Percentiles rank a stretch among this genome's conserved stretches.
Evolutionary conservation across 2,329 filamentous ascomycete genomes (phyloP).

Genomic region (Calonectria fujianensis): DNA sequence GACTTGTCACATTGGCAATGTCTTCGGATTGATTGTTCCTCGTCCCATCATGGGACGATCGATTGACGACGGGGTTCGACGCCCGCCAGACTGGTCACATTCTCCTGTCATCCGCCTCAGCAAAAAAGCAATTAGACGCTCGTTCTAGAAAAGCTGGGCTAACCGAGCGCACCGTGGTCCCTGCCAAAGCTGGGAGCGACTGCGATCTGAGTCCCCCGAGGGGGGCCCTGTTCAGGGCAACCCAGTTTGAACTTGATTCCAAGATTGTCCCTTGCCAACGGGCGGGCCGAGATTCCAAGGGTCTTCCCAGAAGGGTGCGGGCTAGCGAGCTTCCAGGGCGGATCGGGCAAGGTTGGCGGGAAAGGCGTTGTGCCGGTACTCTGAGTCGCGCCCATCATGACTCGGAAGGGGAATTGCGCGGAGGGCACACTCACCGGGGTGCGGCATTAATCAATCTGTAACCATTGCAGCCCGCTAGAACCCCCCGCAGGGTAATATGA

Average conservation of each 20-base stretch:
- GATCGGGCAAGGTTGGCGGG: slow-evolving; percentile 8
- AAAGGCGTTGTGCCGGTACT: not conserved
- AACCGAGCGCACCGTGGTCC: not conserved
- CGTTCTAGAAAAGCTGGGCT: not conserved
- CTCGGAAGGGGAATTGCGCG: not conserved
- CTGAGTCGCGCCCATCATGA: not conserved
- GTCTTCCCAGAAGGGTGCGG: not conserved
- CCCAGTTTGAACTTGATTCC: not conserved
- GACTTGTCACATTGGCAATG: not conserved
- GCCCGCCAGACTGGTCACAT: not conserved
- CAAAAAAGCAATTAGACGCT: not conserved
- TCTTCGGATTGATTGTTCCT: not conserved
- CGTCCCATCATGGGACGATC: slow-evolving; percentile 1
- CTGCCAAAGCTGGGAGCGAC: not conserved
- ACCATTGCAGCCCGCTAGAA: not conserved
- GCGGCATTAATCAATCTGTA: slow-evolving; percentile 21
- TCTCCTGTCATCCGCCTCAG: not conserved
- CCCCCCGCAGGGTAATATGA: not conserved
- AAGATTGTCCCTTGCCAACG: not conserved
- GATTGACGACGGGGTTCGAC: not conserved
- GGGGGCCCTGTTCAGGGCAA: not conserved
- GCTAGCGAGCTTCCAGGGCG: not conserved
- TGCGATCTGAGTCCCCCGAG: not conserved
- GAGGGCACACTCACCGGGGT: not conserved
- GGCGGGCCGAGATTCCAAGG: slow-evolving; percentile 15